phyloP scores from a whole-genome alignment of 306 rosid genomes.

The Cucumis cinereus region DNA sequence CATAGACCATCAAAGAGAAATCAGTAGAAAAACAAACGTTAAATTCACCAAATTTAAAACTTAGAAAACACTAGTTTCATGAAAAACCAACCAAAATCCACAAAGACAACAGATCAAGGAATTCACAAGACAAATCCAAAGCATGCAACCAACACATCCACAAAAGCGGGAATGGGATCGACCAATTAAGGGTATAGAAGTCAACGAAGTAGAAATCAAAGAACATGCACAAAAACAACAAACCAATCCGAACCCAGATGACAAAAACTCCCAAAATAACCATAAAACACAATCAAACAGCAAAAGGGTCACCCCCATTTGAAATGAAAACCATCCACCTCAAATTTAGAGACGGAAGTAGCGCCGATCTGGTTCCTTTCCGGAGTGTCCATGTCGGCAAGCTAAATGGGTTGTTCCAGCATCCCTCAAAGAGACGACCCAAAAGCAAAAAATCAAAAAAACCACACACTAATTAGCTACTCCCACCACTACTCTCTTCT shows the following conservation, averaged over 20 bases:
- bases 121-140: constrained; percentile 7
- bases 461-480: not conserved
- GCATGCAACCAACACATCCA: constrained; percentile 11
- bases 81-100: constrained; percentile 4
- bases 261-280: not conserved
- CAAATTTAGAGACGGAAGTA: constrained; percentile 39
- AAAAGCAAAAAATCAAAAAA: not conserved
- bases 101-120: constrained; percentile 3
- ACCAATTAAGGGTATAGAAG: not conserved
- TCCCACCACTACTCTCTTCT: not conserved
- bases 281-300: not conserved
- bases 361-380: constrained; percentile 70
- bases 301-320: not conserved
- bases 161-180: not conserved
- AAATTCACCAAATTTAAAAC: not conserved
- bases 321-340: constrained; percentile 28
- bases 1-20: not conserved
- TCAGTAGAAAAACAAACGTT: not conserved
- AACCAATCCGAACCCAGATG: not conserved
- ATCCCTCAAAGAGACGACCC: not conserved
- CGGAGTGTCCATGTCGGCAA: constrained; percentile 59
- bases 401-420: not conserved
- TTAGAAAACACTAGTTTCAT: not conserved
- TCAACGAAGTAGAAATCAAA: not conserved
- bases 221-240: constrained; percentile 3